phyloP scores from a whole-genome alignment of 208 protist species.

The Trichomonas vaginalis region DNA sequence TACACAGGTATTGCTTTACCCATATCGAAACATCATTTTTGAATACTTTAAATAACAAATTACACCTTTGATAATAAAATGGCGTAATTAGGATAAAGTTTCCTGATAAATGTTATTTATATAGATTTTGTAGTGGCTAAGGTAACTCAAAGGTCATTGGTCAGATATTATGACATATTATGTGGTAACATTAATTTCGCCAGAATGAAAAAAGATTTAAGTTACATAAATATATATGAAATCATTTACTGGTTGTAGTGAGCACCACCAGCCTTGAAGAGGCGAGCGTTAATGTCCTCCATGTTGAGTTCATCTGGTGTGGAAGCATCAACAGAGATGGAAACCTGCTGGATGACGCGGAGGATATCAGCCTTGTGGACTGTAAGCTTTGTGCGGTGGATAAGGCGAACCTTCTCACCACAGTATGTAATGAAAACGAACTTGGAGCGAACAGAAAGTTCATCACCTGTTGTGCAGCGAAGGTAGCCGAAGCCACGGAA shows the following conservation, averaged over 20 bases:
- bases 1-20: too few relatives aligned
- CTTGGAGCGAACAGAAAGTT: background rate
- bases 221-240: background rate
- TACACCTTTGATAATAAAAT: too few relatives aligned
- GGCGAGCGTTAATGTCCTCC: background rate
- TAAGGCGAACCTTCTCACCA: background rate
- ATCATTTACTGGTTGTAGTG: background rate
- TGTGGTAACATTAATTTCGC: too few relatives aligned
- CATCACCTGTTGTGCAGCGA: background rate
- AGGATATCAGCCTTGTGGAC: background rate
- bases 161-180: too few relatives aligned
- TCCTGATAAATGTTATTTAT: too few relatives aligned
- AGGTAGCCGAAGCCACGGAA: background rate
- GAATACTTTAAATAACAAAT: too few relatives aligned
- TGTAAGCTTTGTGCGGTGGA: background rate
- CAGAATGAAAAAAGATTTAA: background rate
- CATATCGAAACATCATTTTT: too few relatives aligned
- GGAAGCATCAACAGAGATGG: background rate
- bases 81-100: too few relatives aligned
- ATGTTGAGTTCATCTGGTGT: background rate
- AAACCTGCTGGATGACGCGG: background rate
- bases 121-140: too few relatives aligned
- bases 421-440: conserved; percentile 8
- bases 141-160: too few relatives aligned
- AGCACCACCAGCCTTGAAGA: background rate